phyloP scores from a whole-genome alignment of 495 filamentous ascomycete species.

The Cenococcum geophilum region DNA sequence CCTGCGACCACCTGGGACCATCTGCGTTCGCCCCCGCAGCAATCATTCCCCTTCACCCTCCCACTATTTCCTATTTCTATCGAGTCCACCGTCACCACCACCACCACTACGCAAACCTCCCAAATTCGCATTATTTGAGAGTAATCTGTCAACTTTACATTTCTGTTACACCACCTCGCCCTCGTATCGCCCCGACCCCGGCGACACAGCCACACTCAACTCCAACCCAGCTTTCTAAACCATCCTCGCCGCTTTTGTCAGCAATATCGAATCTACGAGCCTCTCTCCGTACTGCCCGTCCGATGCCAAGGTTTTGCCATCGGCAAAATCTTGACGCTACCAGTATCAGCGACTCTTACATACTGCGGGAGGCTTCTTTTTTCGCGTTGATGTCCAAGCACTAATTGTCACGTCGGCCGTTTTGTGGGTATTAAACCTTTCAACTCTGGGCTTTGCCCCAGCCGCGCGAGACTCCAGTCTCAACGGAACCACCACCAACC shows the following conservation, averaged over 20 bases:
- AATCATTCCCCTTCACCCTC: neutral
- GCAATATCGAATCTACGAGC: neutral
- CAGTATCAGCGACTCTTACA: slow-evolving; percentile 8
- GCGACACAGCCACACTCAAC: neutral
- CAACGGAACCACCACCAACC: neutral
- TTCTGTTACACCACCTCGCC: neutral
- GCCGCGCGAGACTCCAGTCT: slow-evolving; percentile 15
- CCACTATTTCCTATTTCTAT: neutral
- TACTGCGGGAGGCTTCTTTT: neutral
- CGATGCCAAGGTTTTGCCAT: slow-evolving; percentile 10
- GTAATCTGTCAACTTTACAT: neutral
- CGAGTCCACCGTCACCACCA: neutral
- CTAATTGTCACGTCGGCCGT: slow-evolving; percentile 17
- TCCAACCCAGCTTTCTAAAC: neutral
- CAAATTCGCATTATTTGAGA: neutral
- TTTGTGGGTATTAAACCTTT: slow-evolving; percentile 27
- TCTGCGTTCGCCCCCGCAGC: neutral
- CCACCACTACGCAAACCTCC: neutral
- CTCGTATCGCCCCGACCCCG: neutral
- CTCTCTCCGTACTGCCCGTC: neutral
- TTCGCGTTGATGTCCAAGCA: slow-evolving; percentile 20
- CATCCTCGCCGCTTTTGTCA: slow-evolving; percentile 7
- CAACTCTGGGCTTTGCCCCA: slow-evolving; percentile 28
- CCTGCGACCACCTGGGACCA: neutral
- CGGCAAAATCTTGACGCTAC: slow-evolving; percentile 17